A percentile compares a stretch with the other conserved stretches of the same genome.
phyloP scores from a whole-genome alignment of 306 rosid species.

The cucumber (Cucumis sativus) region DNA sequence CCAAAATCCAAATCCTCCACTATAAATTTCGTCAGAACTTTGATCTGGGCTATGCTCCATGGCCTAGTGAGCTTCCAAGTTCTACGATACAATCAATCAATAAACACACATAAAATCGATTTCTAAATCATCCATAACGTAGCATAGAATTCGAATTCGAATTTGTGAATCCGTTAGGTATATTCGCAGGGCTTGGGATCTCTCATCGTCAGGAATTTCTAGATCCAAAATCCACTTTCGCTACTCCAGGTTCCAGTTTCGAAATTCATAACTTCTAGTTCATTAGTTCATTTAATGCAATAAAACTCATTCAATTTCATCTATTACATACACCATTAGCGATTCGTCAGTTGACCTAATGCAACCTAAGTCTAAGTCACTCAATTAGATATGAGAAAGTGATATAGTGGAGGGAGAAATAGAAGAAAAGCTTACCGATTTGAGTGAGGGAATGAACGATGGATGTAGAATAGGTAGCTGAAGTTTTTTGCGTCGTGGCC shows the following conservation, averaged over 20 bases:
- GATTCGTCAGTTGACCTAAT: not conserved
- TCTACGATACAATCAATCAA: not conserved
- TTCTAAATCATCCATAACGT: not conserved
- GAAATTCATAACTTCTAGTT: not conserved
- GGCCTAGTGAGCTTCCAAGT: not conserved
- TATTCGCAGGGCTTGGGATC: slow-evolving; percentile 30
- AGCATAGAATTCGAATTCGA: not conserved
- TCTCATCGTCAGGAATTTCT: slow-evolving; percentile 28
- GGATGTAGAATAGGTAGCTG: too few relatives aligned
- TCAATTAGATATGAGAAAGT: not conserved
- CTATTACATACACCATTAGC: not conserved
- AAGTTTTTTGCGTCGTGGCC: too few relatives aligned
- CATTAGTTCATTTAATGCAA: not conserved
- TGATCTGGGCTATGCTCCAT: not conserved
- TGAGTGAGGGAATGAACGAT: too few relatives aligned
- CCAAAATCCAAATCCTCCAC: not conserved
- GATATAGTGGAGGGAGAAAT: too few relatives aligned
- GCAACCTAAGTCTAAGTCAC: not conserved
- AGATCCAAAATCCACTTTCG: not conserved
- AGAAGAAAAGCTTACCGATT: too few relatives aligned
- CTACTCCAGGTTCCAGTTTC: not conserved
- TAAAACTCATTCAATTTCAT: not conserved
- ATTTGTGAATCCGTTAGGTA: slow-evolving; percentile 52
- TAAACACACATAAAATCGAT: not conserved
- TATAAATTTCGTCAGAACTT: not conserved